Percentiles rank a stretch among this genome's conserved stretches.
These are phyloP conservation scores for Lenwebbia sp. DNA, from an alignment of 345 rosid genomes.

Conservation along the genomic window DNA sequence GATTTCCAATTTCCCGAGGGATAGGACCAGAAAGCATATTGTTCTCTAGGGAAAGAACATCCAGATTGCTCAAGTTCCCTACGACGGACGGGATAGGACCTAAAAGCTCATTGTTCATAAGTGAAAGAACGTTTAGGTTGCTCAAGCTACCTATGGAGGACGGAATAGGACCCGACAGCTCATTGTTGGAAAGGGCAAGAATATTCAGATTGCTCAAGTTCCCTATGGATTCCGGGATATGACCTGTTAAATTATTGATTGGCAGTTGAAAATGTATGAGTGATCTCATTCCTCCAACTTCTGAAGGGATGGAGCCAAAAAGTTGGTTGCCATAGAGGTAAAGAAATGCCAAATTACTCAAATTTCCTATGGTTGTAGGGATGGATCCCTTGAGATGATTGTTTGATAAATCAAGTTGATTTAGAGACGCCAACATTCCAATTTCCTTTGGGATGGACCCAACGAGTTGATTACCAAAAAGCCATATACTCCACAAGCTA, in stretches of 20 bases:
- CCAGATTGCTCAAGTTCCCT: background rate
- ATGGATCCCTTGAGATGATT: background rate
- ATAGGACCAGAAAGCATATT: background rate
- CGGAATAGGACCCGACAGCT: background rate
- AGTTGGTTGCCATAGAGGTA: background rate
- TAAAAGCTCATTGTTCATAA: too few relatives aligned
- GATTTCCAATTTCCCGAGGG: background rate
- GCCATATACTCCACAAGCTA: background rate
- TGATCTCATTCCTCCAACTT: background rate
- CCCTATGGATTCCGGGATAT: background rate
- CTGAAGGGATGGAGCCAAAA: background rate
- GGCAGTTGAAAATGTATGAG: fast-evolving
- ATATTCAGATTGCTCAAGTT: background rate
- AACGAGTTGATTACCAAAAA: background rate
- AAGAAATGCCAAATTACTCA: background rate
- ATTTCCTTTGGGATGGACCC: background rate
- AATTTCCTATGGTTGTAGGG: background rate
- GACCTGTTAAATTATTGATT: background rate
- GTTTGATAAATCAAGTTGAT: background rate
- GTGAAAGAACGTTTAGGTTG: too few relatives aligned
- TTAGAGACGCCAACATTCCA: background rate
- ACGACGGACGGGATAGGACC: background rate
- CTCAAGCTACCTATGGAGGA: background rate
- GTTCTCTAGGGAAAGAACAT: fast-evolving
- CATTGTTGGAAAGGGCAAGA: background rate